phyloP scores from a whole-genome alignment of 2,329 filamentous ascomycete genomes.

The Colletotrichum nymphaeae region DNA sequence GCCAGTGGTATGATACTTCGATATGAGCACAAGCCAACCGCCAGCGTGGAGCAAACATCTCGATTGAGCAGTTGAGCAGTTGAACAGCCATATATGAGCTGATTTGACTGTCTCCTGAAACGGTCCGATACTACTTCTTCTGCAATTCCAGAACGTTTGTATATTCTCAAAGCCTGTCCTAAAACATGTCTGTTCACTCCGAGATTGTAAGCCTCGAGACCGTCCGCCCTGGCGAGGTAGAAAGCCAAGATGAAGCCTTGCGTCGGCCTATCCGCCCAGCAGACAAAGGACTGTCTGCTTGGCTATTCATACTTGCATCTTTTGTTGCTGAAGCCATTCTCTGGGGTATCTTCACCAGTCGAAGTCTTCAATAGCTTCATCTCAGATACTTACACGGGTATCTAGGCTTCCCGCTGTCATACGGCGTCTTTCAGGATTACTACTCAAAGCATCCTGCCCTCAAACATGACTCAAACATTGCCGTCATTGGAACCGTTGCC shows the following conservation, averaged over 20 bases:
- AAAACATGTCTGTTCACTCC: not conserved
- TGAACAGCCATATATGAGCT: not conserved
- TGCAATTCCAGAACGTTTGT: not conserved
- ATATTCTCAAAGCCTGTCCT: not conserved
- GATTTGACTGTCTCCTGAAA: not conserved
- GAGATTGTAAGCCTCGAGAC: not conserved
- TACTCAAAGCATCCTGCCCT: conserved; percentile 42
- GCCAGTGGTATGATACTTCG: not conserved
- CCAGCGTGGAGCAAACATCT: not conserved
- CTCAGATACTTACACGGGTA: not conserved
- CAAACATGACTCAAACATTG: conserved; percentile 37
- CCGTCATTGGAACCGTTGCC: conserved; percentile 42
- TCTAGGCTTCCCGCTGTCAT: conserved; percentile 41
- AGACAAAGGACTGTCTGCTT: not conserved
- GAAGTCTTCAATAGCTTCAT: fast-evolving
- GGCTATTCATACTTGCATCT: not conserved
- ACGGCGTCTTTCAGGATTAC: conserved; percentile 45
- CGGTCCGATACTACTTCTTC: too few relatives aligned
- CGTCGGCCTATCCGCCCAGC: not conserved
- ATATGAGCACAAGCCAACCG: not conserved
- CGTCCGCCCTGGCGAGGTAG: not conserved
- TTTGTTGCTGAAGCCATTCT: conserved; percentile 8
- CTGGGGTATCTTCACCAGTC: not conserved
- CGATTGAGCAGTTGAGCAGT: conserved; percentile 2
- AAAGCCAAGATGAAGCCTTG: not conserved